Evolutionary conservation across 805 yeast genomes (phyloP).

Genomic region (Yamadazyma paraphyllophila): DNA sequence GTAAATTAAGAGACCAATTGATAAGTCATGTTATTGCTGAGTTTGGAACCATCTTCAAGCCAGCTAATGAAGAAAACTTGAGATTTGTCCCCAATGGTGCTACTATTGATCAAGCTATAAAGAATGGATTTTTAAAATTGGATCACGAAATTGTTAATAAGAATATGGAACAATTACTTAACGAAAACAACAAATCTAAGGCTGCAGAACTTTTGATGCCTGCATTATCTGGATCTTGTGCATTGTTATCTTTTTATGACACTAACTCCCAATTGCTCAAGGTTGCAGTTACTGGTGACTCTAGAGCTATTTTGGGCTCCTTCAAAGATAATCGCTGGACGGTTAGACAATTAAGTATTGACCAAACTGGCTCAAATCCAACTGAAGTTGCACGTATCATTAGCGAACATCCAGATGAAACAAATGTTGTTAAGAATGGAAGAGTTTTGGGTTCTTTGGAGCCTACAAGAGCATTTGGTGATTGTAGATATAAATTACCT

Average conservation of each 20-base stretch:
- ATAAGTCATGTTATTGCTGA: slow-evolving; percentile 76
- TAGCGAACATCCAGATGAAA: slow-evolving; percentile 89
- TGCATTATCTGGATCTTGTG: slow-evolving; percentile 95
- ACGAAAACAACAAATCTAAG: slow-evolving; percentile 61
- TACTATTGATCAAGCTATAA: slow-evolving; percentile 74
- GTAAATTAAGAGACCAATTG: slow-evolving; percentile 77
- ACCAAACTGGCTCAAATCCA: slow-evolving; percentile 92
- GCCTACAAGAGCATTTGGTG: slow-evolving; percentile 97
- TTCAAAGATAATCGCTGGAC: slow-evolving; percentile 76
- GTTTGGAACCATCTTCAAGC: slow-evolving; percentile 61
- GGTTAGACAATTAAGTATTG: slow-evolving; percentile 79
- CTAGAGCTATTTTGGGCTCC: slow-evolving; percentile 85
- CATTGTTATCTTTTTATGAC: slow-evolving; percentile 82
- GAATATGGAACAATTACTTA: slow-evolving; percentile 66
- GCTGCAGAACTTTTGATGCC: slow-evolving; percentile 82
- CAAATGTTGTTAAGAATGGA: slow-evolving; percentile 78
- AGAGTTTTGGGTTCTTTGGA: slow-evolving; percentile 90
- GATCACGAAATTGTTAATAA: slow-evolving; percentile 85
- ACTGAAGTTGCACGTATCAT: slow-evolving; percentile 81
- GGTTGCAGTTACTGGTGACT: slow-evolving; percentile 96
- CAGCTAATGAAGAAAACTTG: slow-evolving; percentile 47
- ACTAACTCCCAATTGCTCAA: slow-evolving; percentile 66
- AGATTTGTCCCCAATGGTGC: slow-evolving; percentile 67
- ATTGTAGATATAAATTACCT: slow-evolving; percentile 88
- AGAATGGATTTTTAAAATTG: slow-evolving; percentile 72